Conservation (phyloP, 805 yeast species). For the Wilhelminamyces savonicus region DNA sequence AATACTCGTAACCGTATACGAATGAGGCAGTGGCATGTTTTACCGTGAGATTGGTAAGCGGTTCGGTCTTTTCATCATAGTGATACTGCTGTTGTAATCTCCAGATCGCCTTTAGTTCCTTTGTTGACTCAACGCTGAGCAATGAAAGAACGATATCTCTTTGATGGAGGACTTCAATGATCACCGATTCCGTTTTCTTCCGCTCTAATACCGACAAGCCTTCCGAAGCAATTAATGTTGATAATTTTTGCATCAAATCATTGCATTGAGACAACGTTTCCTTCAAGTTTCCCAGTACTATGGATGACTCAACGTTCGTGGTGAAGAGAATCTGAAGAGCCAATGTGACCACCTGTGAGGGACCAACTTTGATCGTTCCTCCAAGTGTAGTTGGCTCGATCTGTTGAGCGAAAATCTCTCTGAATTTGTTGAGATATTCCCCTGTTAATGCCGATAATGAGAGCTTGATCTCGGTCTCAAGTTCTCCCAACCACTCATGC, state of each 20-base stretch:
- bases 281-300: conserved; percentile 3
- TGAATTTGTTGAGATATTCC: conserved; percentile 18
- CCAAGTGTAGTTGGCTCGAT: no score
- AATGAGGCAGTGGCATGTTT: conserved; percentile 47
- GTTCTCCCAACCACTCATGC: conserved; percentile 53
- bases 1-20: conserved; percentile 74
- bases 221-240: conserved; percentile 14
- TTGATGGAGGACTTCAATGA: conserved; percentile 64
- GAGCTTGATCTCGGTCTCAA: conserved; percentile 49
- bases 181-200: conserved; percentile 49
- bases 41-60: conserved; percentile 33
- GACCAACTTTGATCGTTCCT: no score
- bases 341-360: conserved; percentile 53
- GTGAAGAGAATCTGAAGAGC: conserved; percentile 59
- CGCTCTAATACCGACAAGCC: conserved; percentile 25
- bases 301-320: conserved; percentile 23
- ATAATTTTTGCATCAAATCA: conserved; percentile 17
- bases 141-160: conserved; percentile 29
- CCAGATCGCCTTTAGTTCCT: conserved; percentile 36
- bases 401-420: no score
- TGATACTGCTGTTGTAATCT: conserved; percentile 46
- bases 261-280: conserved; percentile 1
- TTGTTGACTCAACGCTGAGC: conserved; percentile 2
- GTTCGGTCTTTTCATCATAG: conserved; percentile 10
- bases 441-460: conserved; percentile 37